Conservation (phyloP, 1,139 yeast species). For the Suhomyces bokatorum region DNA sequence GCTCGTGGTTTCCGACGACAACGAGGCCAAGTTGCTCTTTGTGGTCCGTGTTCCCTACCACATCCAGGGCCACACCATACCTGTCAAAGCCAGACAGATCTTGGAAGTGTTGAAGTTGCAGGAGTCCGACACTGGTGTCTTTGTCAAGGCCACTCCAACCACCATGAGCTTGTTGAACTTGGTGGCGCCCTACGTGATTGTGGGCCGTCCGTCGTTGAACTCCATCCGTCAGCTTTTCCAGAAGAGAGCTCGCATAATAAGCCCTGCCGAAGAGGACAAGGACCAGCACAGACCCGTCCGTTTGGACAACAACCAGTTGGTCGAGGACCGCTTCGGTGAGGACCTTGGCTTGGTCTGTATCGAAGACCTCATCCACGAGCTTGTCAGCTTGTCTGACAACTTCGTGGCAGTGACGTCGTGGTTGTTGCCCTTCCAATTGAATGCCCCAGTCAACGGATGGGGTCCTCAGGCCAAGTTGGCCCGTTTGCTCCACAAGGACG, state of each 20-base stretch:
- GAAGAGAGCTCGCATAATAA: slow-evolving; percentile 65
- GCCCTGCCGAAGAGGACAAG: slow-evolving; percentile 33
- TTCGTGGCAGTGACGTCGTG: slow-evolving; percentile 62
- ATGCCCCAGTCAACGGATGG: slow-evolving; percentile 72
- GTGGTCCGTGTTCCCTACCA: slow-evolving; percentile 64
- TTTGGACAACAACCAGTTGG: slow-evolving; percentile 69
- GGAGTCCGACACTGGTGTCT: slow-evolving; percentile 66
- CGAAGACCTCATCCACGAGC: slow-evolving; percentile 76
- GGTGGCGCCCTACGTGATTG: slow-evolving; percentile 68
- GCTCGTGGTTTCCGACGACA: slow-evolving; percentile 3
- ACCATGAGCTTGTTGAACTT: slow-evolving; percentile 62
- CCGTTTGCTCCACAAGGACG: slow-evolving; percentile 45
- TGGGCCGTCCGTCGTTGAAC: slow-evolving; percentile 69
- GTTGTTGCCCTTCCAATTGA: slow-evolving; percentile 68
- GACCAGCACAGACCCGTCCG: slow-evolving; percentile 25
- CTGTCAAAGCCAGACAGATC: slow-evolving; percentile 62
- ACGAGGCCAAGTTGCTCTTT: slow-evolving; percentile 55
- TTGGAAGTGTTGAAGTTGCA: slow-evolving; percentile 59
- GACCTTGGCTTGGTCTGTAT: slow-evolving; percentile 72
- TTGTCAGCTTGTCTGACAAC: slow-evolving; percentile 59
- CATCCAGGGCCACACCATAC: slow-evolving; percentile 60
- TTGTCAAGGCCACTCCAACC: slow-evolving; percentile 58
- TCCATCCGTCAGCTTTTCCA: slow-evolving; percentile 73
- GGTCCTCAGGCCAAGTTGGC: slow-evolving; percentile 60
- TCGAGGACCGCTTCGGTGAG: slow-evolving; percentile 69